phyloP scores from a whole-genome alignment of 768 basidiomycete species.

The Boletus pseudo-olivaceus region DNA sequence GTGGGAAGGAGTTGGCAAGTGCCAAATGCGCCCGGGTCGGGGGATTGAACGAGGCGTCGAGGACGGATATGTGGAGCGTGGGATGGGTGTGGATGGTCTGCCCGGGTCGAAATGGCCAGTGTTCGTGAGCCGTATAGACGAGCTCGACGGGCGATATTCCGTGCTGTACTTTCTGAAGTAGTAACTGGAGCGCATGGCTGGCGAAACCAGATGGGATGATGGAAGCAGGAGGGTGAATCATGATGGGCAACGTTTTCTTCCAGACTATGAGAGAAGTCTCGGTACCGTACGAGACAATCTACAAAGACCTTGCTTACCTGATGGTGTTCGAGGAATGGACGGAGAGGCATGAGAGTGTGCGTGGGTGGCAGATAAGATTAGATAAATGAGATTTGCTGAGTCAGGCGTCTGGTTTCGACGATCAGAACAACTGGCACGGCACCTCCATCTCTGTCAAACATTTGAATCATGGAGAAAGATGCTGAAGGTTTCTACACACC shows the following conservation, averaged over 20 bases:
- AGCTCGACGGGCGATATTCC: slow-evolving; percentile 53
- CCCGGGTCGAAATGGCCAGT: slow-evolving; percentile 57
- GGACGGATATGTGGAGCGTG: slow-evolving; percentile 58
- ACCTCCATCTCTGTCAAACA: slow-evolving; percentile 6
- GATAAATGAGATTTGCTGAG: slow-evolving; percentile 19
- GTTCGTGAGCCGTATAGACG: slow-evolving; percentile 53
- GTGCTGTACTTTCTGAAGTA: slow-evolving; percentile 39
- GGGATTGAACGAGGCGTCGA: slow-evolving; percentile 93
- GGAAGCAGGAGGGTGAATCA: slow-evolving; percentile 6
- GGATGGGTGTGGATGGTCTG: slow-evolving; percentile 4
- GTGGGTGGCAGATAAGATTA: slow-evolving; percentile 15
- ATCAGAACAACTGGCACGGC: background rate
- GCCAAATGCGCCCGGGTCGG: slow-evolving; percentile 84
- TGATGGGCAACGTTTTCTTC: background rate
- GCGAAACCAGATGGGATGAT: slow-evolving; percentile 17
- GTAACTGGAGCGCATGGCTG: slow-evolving; percentile 16
- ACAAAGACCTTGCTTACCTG: slow-evolving; percentile 1
- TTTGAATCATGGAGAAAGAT: slow-evolving; percentile 60
- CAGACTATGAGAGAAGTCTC: background rate
- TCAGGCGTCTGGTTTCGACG: slow-evolving; percentile 13
- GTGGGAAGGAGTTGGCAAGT: slow-evolving; percentile 49
- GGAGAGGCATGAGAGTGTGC: background rate
- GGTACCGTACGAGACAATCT: background rate
- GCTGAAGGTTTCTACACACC: slow-evolving; percentile 77
- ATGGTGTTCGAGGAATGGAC: background rate